Base-by-base conservation (phyloP, 1,284 basidiomycete species). In the Ceratobasidium sp. region DNA sequence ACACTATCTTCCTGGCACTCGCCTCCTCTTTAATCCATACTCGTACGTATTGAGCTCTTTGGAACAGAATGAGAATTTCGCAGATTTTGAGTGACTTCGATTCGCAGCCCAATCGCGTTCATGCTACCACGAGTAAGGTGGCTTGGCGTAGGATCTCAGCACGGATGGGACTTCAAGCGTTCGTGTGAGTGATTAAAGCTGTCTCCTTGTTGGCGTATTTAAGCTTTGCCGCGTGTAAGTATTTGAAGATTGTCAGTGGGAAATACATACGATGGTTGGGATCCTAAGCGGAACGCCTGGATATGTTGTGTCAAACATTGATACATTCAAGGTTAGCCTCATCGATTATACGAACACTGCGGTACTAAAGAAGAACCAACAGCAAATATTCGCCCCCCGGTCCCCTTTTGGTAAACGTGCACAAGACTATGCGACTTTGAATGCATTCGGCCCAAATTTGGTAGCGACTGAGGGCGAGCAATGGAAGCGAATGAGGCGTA, bases 401-500 rank as follows among this genome's bases (percentile, higher is more conserved):
- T 18, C 48, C 3, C 34, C 21, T 34, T 67, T 67, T 55, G 34
- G 16, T 8, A 67, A 67, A 34, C 21, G 2, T 4, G 8, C 12
- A 6, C 14, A 55, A 23, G 64, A 67, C 28, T 67, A 74, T 32
- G 21, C 9, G 18, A 21, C 59, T 12, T 62, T 74, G 23, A 45
- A 28, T 28, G 26, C 50, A 1, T 74, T 67, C 61, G 73, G 73
- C 12, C 43, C 36, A 28, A 74, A 74, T 32, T 32, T 74, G 3
- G 34, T 74, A 14, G 59, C 23, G 3, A 48, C 62, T 14, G 73
- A 74, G 32, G 70, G 71, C 8, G 61, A 60, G 6, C 52, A 50
- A 36, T 74, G 73, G 73, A 60, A 23, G 21, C 60, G 71, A 34
- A 71, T 72, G 48, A 46, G 73, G 41, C 72, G 57, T 32, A 60